Evolutionary conservation across 768 basidiomycete genomes (phyloP).

Genomic region (Boletus pseudo-olivaceus): DNA sequence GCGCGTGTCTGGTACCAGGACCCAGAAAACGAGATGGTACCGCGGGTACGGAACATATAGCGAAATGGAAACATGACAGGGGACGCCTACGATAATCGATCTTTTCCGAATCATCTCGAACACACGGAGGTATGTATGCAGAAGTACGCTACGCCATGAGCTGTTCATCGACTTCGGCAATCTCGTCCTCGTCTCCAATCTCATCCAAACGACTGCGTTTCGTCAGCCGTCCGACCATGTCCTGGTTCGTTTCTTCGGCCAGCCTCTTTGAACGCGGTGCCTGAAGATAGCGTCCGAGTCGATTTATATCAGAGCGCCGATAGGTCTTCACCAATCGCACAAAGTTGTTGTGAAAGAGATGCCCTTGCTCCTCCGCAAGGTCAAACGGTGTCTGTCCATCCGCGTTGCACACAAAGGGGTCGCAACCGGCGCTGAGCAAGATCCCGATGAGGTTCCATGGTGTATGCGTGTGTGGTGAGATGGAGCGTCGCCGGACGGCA

Average conservation of each 20-base stretch:
- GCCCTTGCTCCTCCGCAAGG: background rate
- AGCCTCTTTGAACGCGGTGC: background rate
- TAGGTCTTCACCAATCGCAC: background rate
- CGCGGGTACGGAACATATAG: too few relatives aligned
- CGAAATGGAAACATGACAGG: too few relatives aligned
- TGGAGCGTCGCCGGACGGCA: background rate
- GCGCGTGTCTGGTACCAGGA: too few relatives aligned
- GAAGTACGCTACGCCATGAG: background rate
- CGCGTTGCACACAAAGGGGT: background rate
- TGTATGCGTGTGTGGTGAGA: too few relatives aligned
- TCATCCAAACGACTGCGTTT: conserved; percentile 1
- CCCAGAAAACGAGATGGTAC: too few relatives aligned
- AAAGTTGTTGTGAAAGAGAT: background rate
- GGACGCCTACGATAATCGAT: too few relatives aligned
- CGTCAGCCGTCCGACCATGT: background rate
- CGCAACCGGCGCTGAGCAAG: background rate
- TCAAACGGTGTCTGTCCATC: background rate
- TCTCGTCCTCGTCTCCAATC: background rate
- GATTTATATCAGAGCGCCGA: background rate
- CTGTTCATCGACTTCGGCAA: background rate
- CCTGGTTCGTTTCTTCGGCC: background rate
- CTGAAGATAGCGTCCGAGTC: background rate
- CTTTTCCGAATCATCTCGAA: background rate
- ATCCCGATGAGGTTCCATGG: background rate
- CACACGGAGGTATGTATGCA: background rate